These are phyloP conservation scores for Termitomyces sp. DNA, from an alignment of 1,284 basidiomycete genomes.

Conservation along the genomic window DNA sequence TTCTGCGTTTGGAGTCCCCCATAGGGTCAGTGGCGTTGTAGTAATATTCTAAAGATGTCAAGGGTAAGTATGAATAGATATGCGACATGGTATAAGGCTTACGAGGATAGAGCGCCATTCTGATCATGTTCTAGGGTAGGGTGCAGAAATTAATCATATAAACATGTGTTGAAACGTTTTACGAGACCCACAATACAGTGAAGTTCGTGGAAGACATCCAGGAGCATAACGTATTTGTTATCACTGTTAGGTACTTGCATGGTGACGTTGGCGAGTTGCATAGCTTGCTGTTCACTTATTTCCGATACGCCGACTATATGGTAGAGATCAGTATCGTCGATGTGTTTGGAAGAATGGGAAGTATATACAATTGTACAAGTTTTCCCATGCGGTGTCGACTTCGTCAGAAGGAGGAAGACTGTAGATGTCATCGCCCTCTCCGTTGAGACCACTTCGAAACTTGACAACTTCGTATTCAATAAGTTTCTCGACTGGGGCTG, in stretches of 20 bases:
- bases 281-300: slow-evolving; percentile 22
- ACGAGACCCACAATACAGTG: slow-evolving; percentile 25
- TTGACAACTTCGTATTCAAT: slow-evolving; percentile 20
- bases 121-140: slow-evolving; percentile 17
- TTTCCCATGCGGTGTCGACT: slow-evolving; percentile 22
- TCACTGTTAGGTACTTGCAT: slow-evolving; percentile 23
- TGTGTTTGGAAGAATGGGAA: neutral
- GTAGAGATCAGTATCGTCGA: neutral
- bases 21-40: slow-evolving; percentile 4
- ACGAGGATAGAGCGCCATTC: slow-evolving; percentile 18
- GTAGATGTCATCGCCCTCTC: slow-evolving; percentile 20
- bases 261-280: slow-evolving; percentile 25
- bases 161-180: neutral
- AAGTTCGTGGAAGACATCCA: slow-evolving; percentile 30
- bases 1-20: slow-evolving; percentile 2
- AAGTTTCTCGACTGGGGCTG: slow-evolving; percentile 19
- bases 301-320: slow-evolving; percentile 21
- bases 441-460: slow-evolving; percentile 18
- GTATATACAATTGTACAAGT: slow-evolving; percentile 23
- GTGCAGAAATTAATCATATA: neutral
- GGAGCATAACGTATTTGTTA: slow-evolving; percentile 22
- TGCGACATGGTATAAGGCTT: neutral
- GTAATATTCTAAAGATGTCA: slow-evolving; percentile 1
- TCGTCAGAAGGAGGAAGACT: slow-evolving; percentile 19
- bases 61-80: neutral